Percentiles rank a stretch among this genome's conserved stretches.
These are phyloP conservation scores for Hanseniaspora clermontiae DNA, from an alignment of 805 yeast genomes.

Conservation along the genomic window DNA sequence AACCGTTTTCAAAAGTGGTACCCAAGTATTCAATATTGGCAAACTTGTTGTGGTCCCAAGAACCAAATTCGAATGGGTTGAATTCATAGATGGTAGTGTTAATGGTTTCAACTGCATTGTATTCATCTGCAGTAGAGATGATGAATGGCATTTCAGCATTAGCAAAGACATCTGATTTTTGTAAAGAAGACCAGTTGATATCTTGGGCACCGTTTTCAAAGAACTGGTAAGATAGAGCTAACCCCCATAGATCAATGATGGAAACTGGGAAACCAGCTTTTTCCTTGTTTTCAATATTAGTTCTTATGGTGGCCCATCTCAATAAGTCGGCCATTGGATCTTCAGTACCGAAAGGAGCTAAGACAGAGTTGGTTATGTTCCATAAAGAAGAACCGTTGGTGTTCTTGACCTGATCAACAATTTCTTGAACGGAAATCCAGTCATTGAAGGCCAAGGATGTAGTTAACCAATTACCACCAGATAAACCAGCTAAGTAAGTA, in stretches of 20 bases:
- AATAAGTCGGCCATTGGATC: constrained; percentile 40
- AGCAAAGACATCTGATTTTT: constrained; percentile 48
- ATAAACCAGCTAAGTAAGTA: constrained; percentile 61
- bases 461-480: constrained; percentile 79
- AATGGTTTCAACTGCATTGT: constrained; percentile 46
- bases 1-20: constrained; percentile 48
- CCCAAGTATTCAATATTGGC: constrained; percentile 61
- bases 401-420: constrained; percentile 30
- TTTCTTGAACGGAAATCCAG: constrained; percentile 57
- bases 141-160: constrained; percentile 63
- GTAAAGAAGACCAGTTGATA: constrained; percentile 45
- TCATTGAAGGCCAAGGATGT: constrained; percentile 58
- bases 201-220: constrained; percentile 60
- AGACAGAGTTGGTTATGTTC: constrained; percentile 54
- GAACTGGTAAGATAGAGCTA: constrained; percentile 61
- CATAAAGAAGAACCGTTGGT: constrained; percentile 38
- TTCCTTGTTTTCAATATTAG: constrained; percentile 38
- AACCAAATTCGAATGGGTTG: constrained; percentile 65
- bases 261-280: constrained; percentile 57
- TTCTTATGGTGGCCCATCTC: constrained; percentile 44
- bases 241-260: constrained; percentile 70
- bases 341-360: constrained; percentile 48
- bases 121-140: constrained; percentile 49
- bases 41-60: constrained; percentile 76
- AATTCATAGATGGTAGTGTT: constrained; percentile 63